These are phyloP conservation scores for Rhinocladiella mackenziei DNA, from an alignment of 2,329 filamentous ascomycete species.

Conservation along the genomic window DNA sequence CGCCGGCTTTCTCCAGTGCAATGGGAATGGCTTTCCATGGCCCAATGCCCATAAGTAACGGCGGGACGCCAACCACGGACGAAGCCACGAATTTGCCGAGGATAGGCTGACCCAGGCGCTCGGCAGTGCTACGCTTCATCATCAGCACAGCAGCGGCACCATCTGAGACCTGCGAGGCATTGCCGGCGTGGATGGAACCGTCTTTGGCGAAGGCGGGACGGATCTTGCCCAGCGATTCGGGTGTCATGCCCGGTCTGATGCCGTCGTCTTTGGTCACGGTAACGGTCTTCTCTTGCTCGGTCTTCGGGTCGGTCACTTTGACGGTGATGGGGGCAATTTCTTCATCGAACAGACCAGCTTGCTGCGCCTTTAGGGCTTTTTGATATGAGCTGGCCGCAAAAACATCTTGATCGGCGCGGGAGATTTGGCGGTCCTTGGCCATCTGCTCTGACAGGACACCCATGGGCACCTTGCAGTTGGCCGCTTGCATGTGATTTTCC, in stretches of 20 bases:
- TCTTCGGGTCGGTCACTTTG: constrained; percentile 86
- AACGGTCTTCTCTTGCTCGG: constrained; percentile 76
- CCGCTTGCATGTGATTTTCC: constrained; percentile 72
- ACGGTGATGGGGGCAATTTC: constrained; percentile 86
- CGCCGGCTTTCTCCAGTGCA: constrained; percentile 79
- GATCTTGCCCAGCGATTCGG: constrained; percentile 86
- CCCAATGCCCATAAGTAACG: constrained; percentile 91
- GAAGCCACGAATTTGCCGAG: constrained; percentile 88
- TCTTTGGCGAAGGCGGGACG: constrained; percentile 84
- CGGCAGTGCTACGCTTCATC: constrained; percentile 89
- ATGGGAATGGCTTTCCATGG: constrained; percentile 95
- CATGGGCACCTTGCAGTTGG: constrained; percentile 98
- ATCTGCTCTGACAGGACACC: constrained; percentile 89
- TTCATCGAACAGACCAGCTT: constrained; percentile 82
- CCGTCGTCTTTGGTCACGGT: constrained; percentile 85
- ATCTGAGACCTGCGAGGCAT: constrained; percentile 92
- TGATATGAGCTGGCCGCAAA: constrained; percentile 92
- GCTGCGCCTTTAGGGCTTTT: constrained; percentile 81
- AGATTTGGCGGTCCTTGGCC: constrained; percentile 77
- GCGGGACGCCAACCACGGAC: constrained; percentile 81
- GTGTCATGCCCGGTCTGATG: constrained; percentile 76
- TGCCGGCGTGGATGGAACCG: constrained; percentile 91
- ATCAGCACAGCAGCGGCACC: constrained; percentile 91
- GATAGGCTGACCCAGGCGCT: constrained; percentile 81
- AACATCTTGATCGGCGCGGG: constrained; percentile 73